Evolutionary conservation across 169 alveolate species (phyloP), one percentile per base, ranked within the genome.

Genomic region (Plasmodium reichenowi): DNA sequence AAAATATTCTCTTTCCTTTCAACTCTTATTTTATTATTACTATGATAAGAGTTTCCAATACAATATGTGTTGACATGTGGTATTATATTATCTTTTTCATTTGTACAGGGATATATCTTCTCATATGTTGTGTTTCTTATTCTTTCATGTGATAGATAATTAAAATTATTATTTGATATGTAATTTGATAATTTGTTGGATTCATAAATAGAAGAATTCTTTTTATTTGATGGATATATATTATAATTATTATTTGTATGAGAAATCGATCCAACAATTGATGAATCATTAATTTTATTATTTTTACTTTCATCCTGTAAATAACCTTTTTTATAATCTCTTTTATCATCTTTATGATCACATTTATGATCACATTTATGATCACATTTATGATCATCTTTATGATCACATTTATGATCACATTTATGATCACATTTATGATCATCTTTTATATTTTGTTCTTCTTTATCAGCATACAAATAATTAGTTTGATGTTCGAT

Each of bases 1-100:
- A 48, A 13, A 0, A 80, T 24, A 52, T 80, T 60, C 26, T 32
- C 75, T 38, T 74, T 47, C 4, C n/a, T 43, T 50, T 52, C 72
- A 13, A 15, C 4, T 38, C 9, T 38, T 10, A 38, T 38, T 38
- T 38, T 38, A 38, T 38, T 38, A 38, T 38, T 38, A 38, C 47
- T 38, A 38, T 38, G 47, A 38, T 5, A 38, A 38, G 2, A 0
- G 2, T 38, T 38, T 10, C 71, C 22, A 3, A 54, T 22, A 52
- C 8, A n/a, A 12, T n/a, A 13, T 38, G 5, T 38, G 9, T 5
- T 38, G 10, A 20, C 5, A 4, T 9, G 22, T 26, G 9, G 50
- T 2, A 8, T 63, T 15, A 24, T n/a, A 8, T 24, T 63, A 13
- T 63, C 20, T 9, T 63, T 63, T 24, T 24, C 52, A 13, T 63